phyloP scores from a whole-genome alignment of 2,329 filamentous ascomycete genomes.

The Phaeomoniella chlamydospora region DNA sequence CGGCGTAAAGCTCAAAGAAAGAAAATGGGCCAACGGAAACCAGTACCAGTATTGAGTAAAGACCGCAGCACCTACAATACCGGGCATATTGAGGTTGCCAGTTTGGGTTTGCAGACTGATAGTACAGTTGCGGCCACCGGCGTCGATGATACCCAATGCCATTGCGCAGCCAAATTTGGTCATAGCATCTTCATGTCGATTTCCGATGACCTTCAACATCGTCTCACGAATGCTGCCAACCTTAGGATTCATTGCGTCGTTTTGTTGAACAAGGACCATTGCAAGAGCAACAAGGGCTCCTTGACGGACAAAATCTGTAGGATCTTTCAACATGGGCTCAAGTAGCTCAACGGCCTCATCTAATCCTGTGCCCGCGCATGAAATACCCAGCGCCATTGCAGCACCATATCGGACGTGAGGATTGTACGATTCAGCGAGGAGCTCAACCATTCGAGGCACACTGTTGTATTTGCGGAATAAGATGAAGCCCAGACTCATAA shows the following conservation, averaged over 20 bases:
- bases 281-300: conserved; percentile 85
- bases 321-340: conserved; percentile 99
- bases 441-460: conserved; percentile 95
- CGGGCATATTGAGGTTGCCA: conserved; percentile 96
- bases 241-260: conserved; percentile 97
- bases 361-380: conserved; percentile 87
- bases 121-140: conserved; percentile 93
- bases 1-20: conserved; percentile 90
- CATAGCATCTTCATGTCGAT: conserved; percentile 97
- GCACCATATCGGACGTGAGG: conserved; percentile 96
- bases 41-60: conserved; percentile 99
- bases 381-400: conserved; percentile 95
- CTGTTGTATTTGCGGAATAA: conserved; percentile 95
- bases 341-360: conserved; percentile 93
- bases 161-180: conserved; percentile 95
- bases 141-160: conserved; percentile 92
- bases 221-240: conserved; percentile 82
- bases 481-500: conserved; percentile 97
- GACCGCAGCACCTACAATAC: conserved; percentile 92
- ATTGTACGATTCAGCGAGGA: conserved; percentile 96
- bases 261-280: conserved; percentile 99
- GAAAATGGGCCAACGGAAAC: conserved; percentile 97
- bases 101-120: conserved; percentile 96
- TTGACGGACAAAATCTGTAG: conserved; percentile 94
- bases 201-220: conserved; percentile 81